Evolutionary conservation across 2,329 filamentous ascomycete species (phyloP), one percentile per base, ranked within the genome.

Genomic region (Penicillium sp.): DNA sequence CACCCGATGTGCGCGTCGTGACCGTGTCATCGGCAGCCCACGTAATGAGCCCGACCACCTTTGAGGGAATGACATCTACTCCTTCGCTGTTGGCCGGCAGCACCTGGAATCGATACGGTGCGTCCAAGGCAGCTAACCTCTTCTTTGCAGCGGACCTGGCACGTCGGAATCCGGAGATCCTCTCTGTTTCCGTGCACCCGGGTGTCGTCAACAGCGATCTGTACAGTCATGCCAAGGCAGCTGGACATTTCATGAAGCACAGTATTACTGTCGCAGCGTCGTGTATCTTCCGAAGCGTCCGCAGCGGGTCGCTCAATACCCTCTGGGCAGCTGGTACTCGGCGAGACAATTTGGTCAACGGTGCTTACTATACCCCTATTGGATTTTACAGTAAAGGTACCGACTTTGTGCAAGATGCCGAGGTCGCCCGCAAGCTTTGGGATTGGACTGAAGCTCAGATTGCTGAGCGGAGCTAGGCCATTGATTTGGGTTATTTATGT

Each of bases 121-220:
- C 74, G n/a, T 74, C 71, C 48, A 79, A 77, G 52, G 64, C 72
- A 2, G 73, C 74, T 1, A 75, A 73, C 46, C 67, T 76, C n/a
- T 56, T 76, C 4, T 71, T 69, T 23, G 69, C 71, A 0, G 59
- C 63, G 0, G 70, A 74, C 47, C 50, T 77, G 1, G 67, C 68
- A 1, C 61, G 67, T 1, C 65, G 68, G 0, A 63, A 71, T 31
- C 60, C 60, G 3, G 55, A 61, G 1, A 47, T 63, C 13, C 68
- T 59, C 6, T 63, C 69, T 18, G 66, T 78, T 8, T 69, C 73
- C 0, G 55, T 80, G 0, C 77, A 80, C 44, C 77, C 77, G 0
- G 77, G 77, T 2, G 59, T 70, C 3, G 70, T 74, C 28, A 50
- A 63, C 4, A 74, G 69, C 35, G 63, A 66, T 7, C 43, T 74